Conservation (phyloP, 345 rosid genomes). For the Eucalyptus coolabah region DNA sequence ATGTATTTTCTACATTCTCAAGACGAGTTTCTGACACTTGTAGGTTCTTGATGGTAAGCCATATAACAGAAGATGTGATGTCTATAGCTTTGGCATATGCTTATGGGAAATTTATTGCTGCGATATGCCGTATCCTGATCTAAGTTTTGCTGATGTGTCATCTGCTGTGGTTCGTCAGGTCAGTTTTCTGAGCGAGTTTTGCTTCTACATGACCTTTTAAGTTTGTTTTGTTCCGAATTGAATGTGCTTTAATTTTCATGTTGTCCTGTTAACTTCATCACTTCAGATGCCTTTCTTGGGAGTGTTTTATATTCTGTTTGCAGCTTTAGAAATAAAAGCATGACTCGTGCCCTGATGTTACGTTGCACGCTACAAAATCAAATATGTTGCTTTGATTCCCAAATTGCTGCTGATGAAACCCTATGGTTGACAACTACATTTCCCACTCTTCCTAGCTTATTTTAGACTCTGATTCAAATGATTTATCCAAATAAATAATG, state of each 20-base stretch:
- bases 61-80: constrained; percentile 85
- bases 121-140: constrained; percentile 86
- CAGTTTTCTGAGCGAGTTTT: neutral
- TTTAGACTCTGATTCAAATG: neutral
- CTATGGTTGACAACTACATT: neutral
- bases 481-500: neutral
- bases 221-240: neutral
- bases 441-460: neutral
- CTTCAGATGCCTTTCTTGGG: neutral
- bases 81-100: constrained; percentile 96
- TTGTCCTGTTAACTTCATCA: neutral
- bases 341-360: neutral
- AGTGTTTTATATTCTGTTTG: neutral
- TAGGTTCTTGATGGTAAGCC: constrained; percentile 94
- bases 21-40: neutral
- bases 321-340: neutral
- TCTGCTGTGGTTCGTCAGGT: constrained; percentile 83
- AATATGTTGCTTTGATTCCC: neutral
- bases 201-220: neutral
- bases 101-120: constrained; percentile 97
- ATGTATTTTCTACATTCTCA: neutral
- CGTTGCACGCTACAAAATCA: neutral
- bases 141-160: constrained; percentile 72
- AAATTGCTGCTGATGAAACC: neutral
- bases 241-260: neutral